Evolutionary conservation across 139 green algal species (phyloP), one percentile per base, ranked within the genome.

Genomic region (Coelastrella sp.): DNA sequence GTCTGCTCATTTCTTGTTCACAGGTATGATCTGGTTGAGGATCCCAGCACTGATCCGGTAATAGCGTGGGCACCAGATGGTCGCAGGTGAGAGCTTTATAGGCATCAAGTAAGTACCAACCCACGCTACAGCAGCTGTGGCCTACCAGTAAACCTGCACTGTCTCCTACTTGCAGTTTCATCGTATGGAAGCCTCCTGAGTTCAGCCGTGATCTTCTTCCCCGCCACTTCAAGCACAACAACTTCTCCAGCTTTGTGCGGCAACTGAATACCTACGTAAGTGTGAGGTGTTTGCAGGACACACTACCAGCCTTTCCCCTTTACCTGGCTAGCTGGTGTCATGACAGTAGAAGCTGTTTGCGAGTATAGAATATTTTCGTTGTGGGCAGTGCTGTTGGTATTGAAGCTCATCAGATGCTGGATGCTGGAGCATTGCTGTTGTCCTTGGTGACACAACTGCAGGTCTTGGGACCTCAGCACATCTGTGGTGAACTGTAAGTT

Each of bases 221-320:
- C 1, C 93, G 93, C 81, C 94, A 99, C 91, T 99, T 99, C 94
- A 99, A 99, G 93, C 97, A 99, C 94, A 99, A 99, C 92, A 99
- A 99, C 92, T 99, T 99, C 89, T 98, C 95, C 24, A 96, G 91
- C 90, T 99, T 99, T 87, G 98, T 99, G 70, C 93, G 98, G 12
- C 98, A 99, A 92, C 96, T 99, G 6, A 99, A 99, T 91, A 99
- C 98, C 20, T 99, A 99, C 90, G 97, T 97, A 83, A 94, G 95
- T 58, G 25, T 19, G 35, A 49, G 35, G 35, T 49, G 35, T 49
- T 3, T 49, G 35, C 35, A 49, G 35, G 35, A 49, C 35, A 49
- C 35, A 49, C 35, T 49, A 49, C 1, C 35, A 49, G 35, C 35
- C 35, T 49, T 49, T 49, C 35, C 35, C 35, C 35, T 49, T 49